A percentile compares a stretch with the other conserved stretches of the same genome.
These are phyloP conservation scores for Epichloe glyceriae DNA, from an alignment of 2,329 filamentous ascomycete species.

Conservation along the genomic window DNA sequence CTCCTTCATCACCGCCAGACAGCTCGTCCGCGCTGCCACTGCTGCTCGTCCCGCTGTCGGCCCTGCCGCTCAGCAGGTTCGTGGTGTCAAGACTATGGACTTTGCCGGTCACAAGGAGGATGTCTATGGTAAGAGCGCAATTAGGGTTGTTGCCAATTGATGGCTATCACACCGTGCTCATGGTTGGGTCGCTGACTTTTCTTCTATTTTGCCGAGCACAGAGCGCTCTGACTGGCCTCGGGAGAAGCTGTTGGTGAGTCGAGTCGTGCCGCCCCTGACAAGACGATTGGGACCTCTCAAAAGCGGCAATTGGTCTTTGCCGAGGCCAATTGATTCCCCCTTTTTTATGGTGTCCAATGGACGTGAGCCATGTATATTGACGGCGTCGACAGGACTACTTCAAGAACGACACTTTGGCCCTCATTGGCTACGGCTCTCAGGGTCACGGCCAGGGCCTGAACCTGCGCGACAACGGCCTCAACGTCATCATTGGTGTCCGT, in stretches of 20 bases:
- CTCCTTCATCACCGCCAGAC: conserved; percentile 48
- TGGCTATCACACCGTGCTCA: no score
- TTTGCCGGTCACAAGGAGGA: conserved; percentile 92
- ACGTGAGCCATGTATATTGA: background rate
- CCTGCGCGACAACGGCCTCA: conserved; percentile 98
- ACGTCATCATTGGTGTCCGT: conserved; percentile 96
- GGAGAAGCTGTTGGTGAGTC: conserved; percentile 88
- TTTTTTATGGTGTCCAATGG: no score
- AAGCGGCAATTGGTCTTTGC: background rate
- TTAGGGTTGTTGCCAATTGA: background rate
- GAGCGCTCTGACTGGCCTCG: conserved; percentile 97
- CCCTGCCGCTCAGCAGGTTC: conserved; percentile 54
- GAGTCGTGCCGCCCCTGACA: conserved; percentile 6
- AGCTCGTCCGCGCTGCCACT: conserved; percentile 34
- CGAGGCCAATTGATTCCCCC: background rate
- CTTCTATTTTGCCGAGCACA: conserved; percentile 21
- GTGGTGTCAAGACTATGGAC: conserved; percentile 97
- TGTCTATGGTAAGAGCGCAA: conserved; percentile 60
- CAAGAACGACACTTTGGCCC: conserved; percentile 97
- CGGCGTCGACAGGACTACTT: conserved; percentile 67
- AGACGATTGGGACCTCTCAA: background rate
- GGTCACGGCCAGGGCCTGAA: conserved; percentile 99
- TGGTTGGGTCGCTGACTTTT: conserved; percentile 8
- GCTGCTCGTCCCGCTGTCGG: conserved; percentile 38
- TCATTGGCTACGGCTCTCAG: conserved; percentile 97